Evolutionary conservation across 2,329 filamentous ascomycete genomes (phyloP), one percentile per base, ranked within the genome.

Genomic region (Amesomyces nigricolor): DNA sequence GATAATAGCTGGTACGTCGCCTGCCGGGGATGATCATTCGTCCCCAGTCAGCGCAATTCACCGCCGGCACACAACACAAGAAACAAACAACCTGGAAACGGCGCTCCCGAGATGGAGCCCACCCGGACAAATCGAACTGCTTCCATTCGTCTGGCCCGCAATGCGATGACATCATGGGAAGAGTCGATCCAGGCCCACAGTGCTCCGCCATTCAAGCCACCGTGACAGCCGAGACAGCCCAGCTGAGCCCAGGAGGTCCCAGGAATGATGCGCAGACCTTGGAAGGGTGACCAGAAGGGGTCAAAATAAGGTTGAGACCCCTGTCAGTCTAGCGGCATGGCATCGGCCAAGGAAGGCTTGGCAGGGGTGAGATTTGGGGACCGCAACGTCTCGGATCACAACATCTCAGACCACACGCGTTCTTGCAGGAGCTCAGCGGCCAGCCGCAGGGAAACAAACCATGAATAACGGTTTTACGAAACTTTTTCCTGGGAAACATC

Each of bases 291-390:
- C 29, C 35, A 14, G 32, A n/a, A 39, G 32, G 45, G 32, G 54
- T 60, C 53, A 43, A 57, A 60, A 57, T 60, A 61, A 53, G 57
- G 59, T 61, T 60, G 56, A 39, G 30, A 56, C 39, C 53, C 57
- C 35, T 56, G 58, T 22, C 30, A 32, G 40, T 30, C 42, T 17
- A 48, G 56, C 32, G 49, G 53, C 49, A 35, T 52, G 46, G 49
- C 45, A 47, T 32, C 44, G 32, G 22, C 17, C 32, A 22, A n/a
- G 47, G 51, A 42, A 47, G 29, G 42, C 46, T 19, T 19, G 54
- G 10, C 14, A 46, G 32, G 32, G 32, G 32, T 11, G 9, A 35
- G 22, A 26, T 6, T 35, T 10, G 32, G 32, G 7, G 32, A 19
- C 17, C 17, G 17, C 17, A 19, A 19, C 3, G 17, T 19, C 17